Conservation (phyloP, 257 asterid genomes). For the Agastache rugosa region DNA sequence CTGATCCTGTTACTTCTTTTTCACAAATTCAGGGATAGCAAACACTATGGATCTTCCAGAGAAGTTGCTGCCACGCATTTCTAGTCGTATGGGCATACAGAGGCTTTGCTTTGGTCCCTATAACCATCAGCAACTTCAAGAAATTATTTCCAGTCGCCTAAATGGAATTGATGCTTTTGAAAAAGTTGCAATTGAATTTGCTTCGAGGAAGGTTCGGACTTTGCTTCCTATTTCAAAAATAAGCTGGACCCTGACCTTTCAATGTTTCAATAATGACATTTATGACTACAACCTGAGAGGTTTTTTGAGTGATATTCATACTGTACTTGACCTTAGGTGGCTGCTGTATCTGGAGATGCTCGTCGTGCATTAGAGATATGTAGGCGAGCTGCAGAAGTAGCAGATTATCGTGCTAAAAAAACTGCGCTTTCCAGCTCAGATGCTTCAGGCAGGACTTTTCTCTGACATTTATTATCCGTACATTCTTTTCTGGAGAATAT, state of each 20-base stretch:
- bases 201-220: conserved; percentile 83
- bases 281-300: conserved; percentile 23
- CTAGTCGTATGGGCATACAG: conserved; percentile 99
- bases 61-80: conserved; percentile 92
- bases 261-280: background rate
- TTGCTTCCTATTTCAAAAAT: conserved; percentile 19
- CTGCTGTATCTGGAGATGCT: conserved; percentile 99
- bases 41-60: conserved; percentile 99
- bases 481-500: background rate
- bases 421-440: conserved; percentile 47
- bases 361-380: conserved; percentile 98
- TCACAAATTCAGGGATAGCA: conserved; percentile 79
- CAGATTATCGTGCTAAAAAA: conserved; percentile 72
- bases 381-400: conserved; percentile 95
- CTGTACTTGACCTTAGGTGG: conserved; percentile 65
- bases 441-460: conserved; percentile 49
- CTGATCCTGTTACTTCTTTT: conserved; percentile 29
- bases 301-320: conserved; percentile 26
- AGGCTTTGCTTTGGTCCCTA: conserved; percentile 99
- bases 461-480: background rate
- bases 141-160: conserved; percentile 84
- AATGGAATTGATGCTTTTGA: conserved; percentile 87
- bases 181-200: conserved; percentile 89
- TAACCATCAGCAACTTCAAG: conserved; percentile 89
- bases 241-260: conserved; percentile 13